Evolutionary conservation across 192 early-diverging fungal species (phyloP).

Genomic region (Entomortierella parvispora): DNA sequence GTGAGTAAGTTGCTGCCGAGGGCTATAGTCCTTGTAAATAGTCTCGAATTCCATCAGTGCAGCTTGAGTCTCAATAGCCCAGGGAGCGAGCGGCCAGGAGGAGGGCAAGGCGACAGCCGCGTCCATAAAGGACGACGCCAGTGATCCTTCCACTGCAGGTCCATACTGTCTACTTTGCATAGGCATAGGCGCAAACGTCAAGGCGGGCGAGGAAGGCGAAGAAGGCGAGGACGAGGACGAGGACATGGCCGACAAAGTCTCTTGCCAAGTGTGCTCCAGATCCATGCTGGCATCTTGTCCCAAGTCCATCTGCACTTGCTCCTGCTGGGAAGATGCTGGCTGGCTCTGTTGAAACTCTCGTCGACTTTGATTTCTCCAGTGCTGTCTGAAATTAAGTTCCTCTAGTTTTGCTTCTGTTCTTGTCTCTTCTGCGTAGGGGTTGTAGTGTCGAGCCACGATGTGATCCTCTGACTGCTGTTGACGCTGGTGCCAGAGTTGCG

Average conservation of each 20-base stretch:
- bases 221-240: no score
- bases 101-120: slow-evolving; percentile 21
- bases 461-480: slow-evolving; percentile 14
- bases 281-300: background rate
- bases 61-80: slow-evolving; percentile 33
- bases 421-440: slow-evolving; percentile 14
- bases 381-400: no score
- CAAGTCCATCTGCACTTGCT: slow-evolving; percentile 36
- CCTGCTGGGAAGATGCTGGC: slow-evolving; percentile 32
- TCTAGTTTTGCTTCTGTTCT: background rate
- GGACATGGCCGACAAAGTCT: no score
- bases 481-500: background rate
- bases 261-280: background rate
- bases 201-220: no score
- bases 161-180: no score
- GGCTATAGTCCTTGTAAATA: slow-evolving; percentile 1
- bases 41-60: slow-evolving; percentile 31
- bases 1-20: background rate
- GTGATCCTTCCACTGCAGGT: background rate
- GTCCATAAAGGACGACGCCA: slow-evolving; percentile 8
- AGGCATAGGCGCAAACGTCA: no score
- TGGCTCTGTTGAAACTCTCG: no score
- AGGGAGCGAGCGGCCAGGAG: slow-evolving; percentile 27
- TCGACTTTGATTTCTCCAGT: no score
- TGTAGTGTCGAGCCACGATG: slow-evolving; percentile 7